phyloP scores from a whole-genome alignment of 768 basidiomycete species.

The Antrodiella citrinella region DNA sequence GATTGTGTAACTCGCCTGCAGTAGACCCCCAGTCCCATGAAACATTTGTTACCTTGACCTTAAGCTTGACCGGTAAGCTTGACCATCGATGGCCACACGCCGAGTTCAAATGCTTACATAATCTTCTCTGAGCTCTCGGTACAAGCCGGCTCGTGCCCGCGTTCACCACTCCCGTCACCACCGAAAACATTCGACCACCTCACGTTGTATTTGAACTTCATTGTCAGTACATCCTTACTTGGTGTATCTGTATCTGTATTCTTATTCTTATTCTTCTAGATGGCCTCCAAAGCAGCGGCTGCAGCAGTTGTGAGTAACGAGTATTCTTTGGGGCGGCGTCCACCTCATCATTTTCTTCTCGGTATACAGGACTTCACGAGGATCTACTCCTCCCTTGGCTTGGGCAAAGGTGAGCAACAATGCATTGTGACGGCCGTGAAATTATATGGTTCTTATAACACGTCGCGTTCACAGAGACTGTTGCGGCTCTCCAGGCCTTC shows the following conservation, averaged over 20 bases:
- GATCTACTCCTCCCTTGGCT: constrained; percentile 72
- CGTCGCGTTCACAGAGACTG: constrained; percentile 55
- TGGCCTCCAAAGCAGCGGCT: constrained; percentile 68
- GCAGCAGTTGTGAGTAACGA: constrained; percentile 42
- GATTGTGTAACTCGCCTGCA: too few species aligned
- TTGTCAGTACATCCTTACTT: not conserved
- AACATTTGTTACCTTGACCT: too few species aligned
- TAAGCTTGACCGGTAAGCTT: too few species aligned
- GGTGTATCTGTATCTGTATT: not conserved
- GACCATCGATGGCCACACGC: too few species aligned
- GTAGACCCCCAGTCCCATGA: too few species aligned
- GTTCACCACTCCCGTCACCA: not conserved
- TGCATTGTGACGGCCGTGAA: too few species aligned
- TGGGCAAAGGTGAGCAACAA: constrained; percentile 81
- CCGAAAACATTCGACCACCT: not conserved
- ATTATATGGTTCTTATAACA: constrained; percentile 1
- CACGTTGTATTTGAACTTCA: not conserved
- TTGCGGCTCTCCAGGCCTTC: constrained; percentile 87
- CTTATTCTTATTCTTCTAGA: constrained; percentile 18
- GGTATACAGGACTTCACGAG: constrained; percentile 82
- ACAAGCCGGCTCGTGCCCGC: not conserved
- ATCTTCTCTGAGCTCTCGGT: too few species aligned
- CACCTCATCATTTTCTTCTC: constrained; percentile 7
- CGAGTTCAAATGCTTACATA: too few species aligned
- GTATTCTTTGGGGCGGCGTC: constrained; percentile 5